Evolutionary conservation across 148 eudicot species (phyloP), one percentile per base, ranked within the genome.

Genomic region (Beta vulgaris): DNA sequence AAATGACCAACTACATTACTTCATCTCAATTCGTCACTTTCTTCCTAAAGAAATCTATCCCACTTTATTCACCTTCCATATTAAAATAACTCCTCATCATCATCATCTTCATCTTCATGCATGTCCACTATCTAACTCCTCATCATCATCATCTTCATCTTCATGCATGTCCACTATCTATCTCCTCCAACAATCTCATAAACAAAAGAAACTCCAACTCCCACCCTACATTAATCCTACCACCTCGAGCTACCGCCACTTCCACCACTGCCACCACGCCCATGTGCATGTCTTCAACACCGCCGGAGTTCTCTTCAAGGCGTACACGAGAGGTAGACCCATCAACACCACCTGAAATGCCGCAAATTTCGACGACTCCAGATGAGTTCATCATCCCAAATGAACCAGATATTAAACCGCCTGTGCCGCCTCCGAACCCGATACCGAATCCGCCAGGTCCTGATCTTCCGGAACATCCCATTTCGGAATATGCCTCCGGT

Each of bases 371-470:
- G 11, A 21, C n/a, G 1, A 67, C 54, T 31, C 67, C 76, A 0
- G 72, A 74, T 0, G 67, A 65, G 36, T 73, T 78, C 42, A 73
- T 36, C 28, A 10, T 71, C 23, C n/a, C 72, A 3, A 54, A 74
- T 8, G 37, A 25, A 6, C 76, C 76, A 0, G 76, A 77, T 21
- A 71, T 71, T n/a, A 74, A 28, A 10, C 76, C 55, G 10, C 55
- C 71, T 25, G 11, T 0, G 7, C 76, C 81, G 6, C 59, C 59
- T 10, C 63, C 72, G 0, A 67, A 66, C 37, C 77, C 77, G 28
- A 54, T 19, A 8, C 77, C 81, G 1, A 35, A 23, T 34, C 78
- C 82, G 4, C 48, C 78, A 3, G 78, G 78, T 0, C 82, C 78
- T 0, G 82, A 79, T 0, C 36, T 40, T 44, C 82, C 82, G 0